These are phyloP conservation scores for Truncatella angustata DNA, from an alignment of 2,329 filamentous ascomycete species.

Conservation along the genomic window DNA sequence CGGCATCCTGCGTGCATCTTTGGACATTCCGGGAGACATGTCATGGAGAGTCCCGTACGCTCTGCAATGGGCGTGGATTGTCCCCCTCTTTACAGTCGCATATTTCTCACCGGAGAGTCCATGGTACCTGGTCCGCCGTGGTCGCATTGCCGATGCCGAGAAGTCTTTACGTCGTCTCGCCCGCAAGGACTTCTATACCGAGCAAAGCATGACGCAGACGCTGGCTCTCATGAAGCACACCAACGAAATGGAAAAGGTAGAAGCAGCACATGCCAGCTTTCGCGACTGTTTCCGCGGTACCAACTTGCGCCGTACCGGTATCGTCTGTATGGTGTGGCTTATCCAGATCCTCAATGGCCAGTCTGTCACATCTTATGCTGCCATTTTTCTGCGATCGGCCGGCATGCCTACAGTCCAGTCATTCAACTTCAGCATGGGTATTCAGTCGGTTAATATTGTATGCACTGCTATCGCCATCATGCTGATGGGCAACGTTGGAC, in stretches of 20 bases:
- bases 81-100: slow-evolving; percentile 36
- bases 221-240: slow-evolving; percentile 12
- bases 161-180: not conserved
- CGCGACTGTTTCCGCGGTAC: too few relatives aligned
- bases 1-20: slow-evolving; percentile 26
- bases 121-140: slow-evolving; percentile 36
- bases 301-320: too few relatives aligned
- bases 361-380: too few relatives aligned
- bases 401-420: slow-evolving; percentile 2
- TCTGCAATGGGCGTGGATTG: slow-evolving; percentile 44
- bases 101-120: slow-evolving; percentile 43
- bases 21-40: slow-evolving; percentile 32
- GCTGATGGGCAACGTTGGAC: slow-evolving; percentile 12
- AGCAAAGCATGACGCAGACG: not conserved
- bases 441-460: slow-evolving; percentile 32
- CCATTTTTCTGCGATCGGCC: too few relatives aligned
- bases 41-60: slow-evolving; percentile 42
- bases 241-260: slow-evolving; percentile 10
- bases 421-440: slow-evolving; percentile 10
- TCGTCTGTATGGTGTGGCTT: too few relatives aligned
- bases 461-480: slow-evolving; percentile 8
- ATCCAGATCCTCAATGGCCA: too few relatives aligned
- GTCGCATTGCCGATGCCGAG: slow-evolving; percentile 12
- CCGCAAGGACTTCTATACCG: not conserved
- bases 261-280: too few relatives aligned